Conservation (phyloP, 2,329 filamentous ascomycete genomes). For the Pseudofabraea citricarpa region DNA sequence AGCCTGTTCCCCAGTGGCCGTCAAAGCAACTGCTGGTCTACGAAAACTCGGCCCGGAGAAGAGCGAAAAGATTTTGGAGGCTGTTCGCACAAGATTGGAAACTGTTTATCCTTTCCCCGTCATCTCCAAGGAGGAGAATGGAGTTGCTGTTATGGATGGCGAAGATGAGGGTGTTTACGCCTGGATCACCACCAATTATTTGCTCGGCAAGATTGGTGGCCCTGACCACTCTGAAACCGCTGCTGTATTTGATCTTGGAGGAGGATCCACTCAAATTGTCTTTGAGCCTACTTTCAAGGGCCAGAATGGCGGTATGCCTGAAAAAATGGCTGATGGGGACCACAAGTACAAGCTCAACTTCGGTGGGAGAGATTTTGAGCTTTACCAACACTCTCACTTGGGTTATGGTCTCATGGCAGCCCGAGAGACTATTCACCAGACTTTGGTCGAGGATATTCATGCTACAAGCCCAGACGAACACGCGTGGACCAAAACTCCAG, state of each 20-base stretch:
- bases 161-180: slow-evolving; percentile 96
- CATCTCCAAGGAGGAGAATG: slow-evolving; percentile 76
- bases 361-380: slow-evolving; percentile 81
- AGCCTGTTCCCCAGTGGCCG: slow-evolving; percentile 89
- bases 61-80: slow-evolving; percentile 77
- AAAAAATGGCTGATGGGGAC: slow-evolving; percentile 80
- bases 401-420: slow-evolving; percentile 96
- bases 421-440: slow-evolving; percentile 76
- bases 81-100: slow-evolving; percentile 81
- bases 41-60: slow-evolving; percentile 78
- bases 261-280: slow-evolving; percentile 96
- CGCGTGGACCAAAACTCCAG: slow-evolving; percentile 64
- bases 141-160: slow-evolving; percentile 96
- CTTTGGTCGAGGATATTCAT: slow-evolving; percentile 68
- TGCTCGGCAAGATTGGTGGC: slow-evolving; percentile 93
- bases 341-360: slow-evolving; percentile 94
- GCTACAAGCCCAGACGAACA: slow-evolving; percentile 54
- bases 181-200: slow-evolving; percentile 99
- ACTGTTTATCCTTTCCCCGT: slow-evolving; percentile 92
- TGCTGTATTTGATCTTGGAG: slow-evolving; percentile 92
- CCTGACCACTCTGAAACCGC: slow-evolving; percentile 87
- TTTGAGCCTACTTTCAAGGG: slow-evolving; percentile 92
- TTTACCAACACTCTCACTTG: slow-evolving; percentile 98
- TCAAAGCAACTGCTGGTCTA: slow-evolving; percentile 94
- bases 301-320: slow-evolving; percentile 73